phyloP scores from a whole-genome alignment of 768 basidiomycete genomes.

The Pisolithus marmoratus region DNA sequence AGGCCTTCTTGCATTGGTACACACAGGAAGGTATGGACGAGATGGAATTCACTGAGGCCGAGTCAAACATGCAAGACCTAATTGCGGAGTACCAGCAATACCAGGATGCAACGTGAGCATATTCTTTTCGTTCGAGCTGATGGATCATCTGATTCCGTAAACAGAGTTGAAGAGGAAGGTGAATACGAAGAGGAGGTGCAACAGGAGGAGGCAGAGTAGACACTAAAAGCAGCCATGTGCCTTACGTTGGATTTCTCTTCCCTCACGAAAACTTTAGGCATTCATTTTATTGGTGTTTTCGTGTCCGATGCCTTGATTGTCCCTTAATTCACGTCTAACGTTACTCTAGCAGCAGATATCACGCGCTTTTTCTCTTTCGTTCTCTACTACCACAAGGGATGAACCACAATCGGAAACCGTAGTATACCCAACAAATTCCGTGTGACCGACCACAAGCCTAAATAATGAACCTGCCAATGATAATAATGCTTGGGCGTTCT shows the following conservation, averaged over 20 bases:
- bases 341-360: constrained; percentile 25
- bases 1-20: constrained; percentile 99
- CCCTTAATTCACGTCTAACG: constrained; percentile 25
- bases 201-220: constrained; percentile 53
- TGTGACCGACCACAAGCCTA: neutral
- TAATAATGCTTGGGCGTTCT: neutral
- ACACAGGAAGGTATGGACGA: constrained; percentile 99
- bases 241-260: constrained; percentile 16
- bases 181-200: constrained; percentile 81
- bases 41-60: constrained; percentile 99
- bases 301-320: constrained; percentile 22
- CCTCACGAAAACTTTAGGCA: constrained; percentile 32
- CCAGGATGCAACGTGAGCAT: constrained; percentile 87
- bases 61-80: constrained; percentile 98
- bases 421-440: neutral
- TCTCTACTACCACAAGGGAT: neutral
- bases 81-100: constrained; percentile 98
- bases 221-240: constrained; percentile 16
- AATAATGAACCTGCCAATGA: neutral
- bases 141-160: constrained; percentile 10
- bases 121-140: neutral
- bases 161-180: constrained; percentile 78
- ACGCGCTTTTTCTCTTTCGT: constrained; percentile 10
- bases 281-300: constrained; percentile 26
- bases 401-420: constrained; percentile 4